phyloP scores from a whole-genome alignment of 371 early-diverging fungal genomes.

The Nematocida sp. region DNA sequence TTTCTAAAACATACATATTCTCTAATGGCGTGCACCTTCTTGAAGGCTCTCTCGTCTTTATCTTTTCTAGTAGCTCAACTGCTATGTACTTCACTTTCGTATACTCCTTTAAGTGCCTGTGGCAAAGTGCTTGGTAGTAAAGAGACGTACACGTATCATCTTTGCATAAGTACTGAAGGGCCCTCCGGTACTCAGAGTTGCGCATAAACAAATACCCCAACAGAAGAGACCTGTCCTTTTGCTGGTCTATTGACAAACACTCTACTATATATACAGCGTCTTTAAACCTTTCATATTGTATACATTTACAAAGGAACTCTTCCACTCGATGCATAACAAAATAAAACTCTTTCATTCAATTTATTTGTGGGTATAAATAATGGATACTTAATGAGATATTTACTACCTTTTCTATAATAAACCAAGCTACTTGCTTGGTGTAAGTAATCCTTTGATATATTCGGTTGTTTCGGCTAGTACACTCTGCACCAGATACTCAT shows the following conservation, averaged over 20 bases:
- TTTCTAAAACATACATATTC: slow-evolving; percentile 59
- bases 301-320: slow-evolving; percentile 33
- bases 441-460: slow-evolving; percentile 9
- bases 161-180: slow-evolving; percentile 51
- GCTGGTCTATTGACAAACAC: background rate
- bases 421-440: background rate
- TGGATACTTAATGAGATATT: background rate
- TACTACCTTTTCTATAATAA: slow-evolving; percentile 15
- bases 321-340: slow-evolving; percentile 43
- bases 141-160: slow-evolving; percentile 58
- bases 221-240: slow-evolving; percentile 4
- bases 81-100: slow-evolving; percentile 56
- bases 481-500: slow-evolving; percentile 38
- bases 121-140: slow-evolving; percentile 67
- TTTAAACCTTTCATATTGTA: slow-evolving; percentile 51
- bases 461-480: slow-evolving; percentile 14
- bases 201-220: slow-evolving; percentile 64
- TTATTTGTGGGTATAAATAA: slow-evolving; percentile 37
- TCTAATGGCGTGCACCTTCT: slow-evolving; percentile 8
- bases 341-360: slow-evolving; percentile 49
- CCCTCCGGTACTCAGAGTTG: slow-evolving; percentile 64
- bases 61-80: slow-evolving; percentile 18
- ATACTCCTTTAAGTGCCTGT: slow-evolving; percentile 65
- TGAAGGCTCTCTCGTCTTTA: slow-evolving; percentile 36
- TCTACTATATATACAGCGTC: slow-evolving; percentile 48